Percentiles rank a stretch among this genome's conserved stretches.
Evolutionary conservation across 1,139 yeast species (phyloP).

Genomic region (Nakaseomyces bracarensis): DNA sequence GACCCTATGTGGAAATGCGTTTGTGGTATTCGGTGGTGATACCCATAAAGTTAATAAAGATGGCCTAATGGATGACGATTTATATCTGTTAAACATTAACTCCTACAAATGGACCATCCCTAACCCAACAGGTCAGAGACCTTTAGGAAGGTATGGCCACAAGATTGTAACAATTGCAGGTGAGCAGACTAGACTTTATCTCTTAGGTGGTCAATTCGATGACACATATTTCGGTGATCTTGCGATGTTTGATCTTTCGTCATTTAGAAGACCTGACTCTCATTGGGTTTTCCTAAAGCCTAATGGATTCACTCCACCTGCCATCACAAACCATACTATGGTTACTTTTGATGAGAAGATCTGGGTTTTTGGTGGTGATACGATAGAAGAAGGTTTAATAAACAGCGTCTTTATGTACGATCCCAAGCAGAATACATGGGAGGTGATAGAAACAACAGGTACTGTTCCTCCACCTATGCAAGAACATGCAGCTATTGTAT

Average conservation of each 20-base stretch:
- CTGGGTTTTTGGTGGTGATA: conserved; percentile 92
- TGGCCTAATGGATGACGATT: conserved; percentile 78
- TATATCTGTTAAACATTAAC: conserved; percentile 83
- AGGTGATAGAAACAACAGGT: conserved; percentile 39
- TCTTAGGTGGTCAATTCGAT: conserved; percentile 95
- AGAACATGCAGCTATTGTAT: conserved; percentile 81
- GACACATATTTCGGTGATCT: conserved; percentile 79
- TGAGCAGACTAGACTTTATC: conserved; percentile 63
- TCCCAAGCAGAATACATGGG: conserved; percentile 64
- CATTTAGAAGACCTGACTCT: conserved; percentile 78
- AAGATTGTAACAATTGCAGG: conserved; percentile 55
- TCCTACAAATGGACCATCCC: conserved; percentile 90
- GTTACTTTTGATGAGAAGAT: conserved; percentile 69
- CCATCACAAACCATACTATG: conserved; percentile 88
- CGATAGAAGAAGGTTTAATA: conserved; percentile 55
- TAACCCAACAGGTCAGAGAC: conserved; percentile 70
- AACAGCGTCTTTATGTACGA: conserved; percentile 82
- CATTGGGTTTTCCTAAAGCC: conserved; percentile 75
- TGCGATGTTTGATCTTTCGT: conserved; percentile 77
- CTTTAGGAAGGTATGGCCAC: conserved; percentile 92
- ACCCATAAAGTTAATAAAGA: conserved; percentile 74
- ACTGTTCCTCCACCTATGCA: conserved; percentile 78
- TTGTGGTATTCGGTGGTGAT: conserved; percentile 93
- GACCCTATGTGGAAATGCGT: conserved; percentile 89
- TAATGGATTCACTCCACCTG: conserved; percentile 57